Base-by-base conservation (phyloP, 2,329 filamentous ascomycete genomes). In the Sarocladiaceae sp. region DNA sequence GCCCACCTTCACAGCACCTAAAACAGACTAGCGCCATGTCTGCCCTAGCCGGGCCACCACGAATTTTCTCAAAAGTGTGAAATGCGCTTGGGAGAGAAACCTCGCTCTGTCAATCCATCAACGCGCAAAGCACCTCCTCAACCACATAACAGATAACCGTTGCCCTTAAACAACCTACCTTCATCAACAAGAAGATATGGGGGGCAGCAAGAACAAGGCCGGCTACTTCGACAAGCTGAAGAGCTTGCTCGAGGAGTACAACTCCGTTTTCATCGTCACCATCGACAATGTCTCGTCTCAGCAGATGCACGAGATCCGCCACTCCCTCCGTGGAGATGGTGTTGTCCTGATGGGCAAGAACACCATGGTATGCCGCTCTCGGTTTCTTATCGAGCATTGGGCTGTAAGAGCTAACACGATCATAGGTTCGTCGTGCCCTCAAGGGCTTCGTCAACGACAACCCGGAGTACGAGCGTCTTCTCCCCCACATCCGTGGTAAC, bases 241-340 rank as follows among this genome's bases (percentile, higher is more conserved):
- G 85, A 72, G 71, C 73, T 83, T 97, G 70, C 85, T 98, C 70
- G 88, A 97, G 78, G 84, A 89, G 70, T 97, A 94, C 85, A 82
- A 82, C 71, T 91, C 86, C 66, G 86, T 97, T 78, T 97, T 98
- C 88, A 90, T 98, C 72, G 90, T 95, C 71, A 67, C 82, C 67
- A 85, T 91, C 67, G 88, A 97, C 88, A 98, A 97, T 98, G 93
- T 98, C 83, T 88, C 85, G 72, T 98, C 93, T 60, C 93, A 98
- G 83, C 94, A 98, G 84, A 98, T 98, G 94, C 93, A 98, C 88
- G 93, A 98, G 83, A 97, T 98, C 72, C 87, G 93, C 70, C 75
- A 84, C 64, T 74, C 88, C 63, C 86, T 98, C 70, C 90, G 93
- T 69, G 85, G 84, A 53, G 75, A 95, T 73, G 90, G 82, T 73